A percentile compares a stretch with the other conserved stretches of the same genome.
Evolutionary conservation across 768 basidiomycete genomes (phyloP).

Genomic region (Pisolithus marmoratus): DNA sequence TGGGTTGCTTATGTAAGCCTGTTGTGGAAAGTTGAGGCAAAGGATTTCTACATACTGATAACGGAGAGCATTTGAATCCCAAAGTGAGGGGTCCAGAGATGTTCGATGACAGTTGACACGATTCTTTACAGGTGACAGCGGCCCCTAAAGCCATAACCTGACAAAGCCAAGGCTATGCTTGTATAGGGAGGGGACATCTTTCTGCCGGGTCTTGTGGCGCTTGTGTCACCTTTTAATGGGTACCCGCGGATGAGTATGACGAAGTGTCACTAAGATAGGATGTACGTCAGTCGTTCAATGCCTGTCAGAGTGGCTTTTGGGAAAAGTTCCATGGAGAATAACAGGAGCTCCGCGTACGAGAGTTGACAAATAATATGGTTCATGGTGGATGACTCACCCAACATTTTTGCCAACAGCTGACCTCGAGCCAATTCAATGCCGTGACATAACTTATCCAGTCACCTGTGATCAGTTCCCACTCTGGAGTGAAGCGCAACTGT

Average conservation of each 20-base stretch:
- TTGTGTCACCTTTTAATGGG: too few species aligned
- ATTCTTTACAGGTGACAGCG: not conserved
- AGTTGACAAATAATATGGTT: too few species aligned
- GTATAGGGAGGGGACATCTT: not conserved
- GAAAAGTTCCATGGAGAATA: too few species aligned
- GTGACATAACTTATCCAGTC: not conserved
- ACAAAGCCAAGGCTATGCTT: not conserved
- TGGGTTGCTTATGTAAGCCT: too few species aligned
- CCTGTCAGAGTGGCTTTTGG: too few species aligned
- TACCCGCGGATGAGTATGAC: not conserved
- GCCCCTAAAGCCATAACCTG: not conserved
- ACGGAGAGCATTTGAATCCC: not conserved
- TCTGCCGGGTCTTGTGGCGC: not conserved
- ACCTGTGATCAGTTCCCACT: not conserved
- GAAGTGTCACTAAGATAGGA: not conserved
- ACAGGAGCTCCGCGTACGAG: too few species aligned
- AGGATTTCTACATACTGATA: too few species aligned
- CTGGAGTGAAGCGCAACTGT: not conserved
- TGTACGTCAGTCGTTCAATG: too few species aligned
- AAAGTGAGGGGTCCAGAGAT: not conserved
- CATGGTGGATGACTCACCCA: too few species aligned
- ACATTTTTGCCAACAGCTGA: too few species aligned
- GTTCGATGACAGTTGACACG: not conserved
- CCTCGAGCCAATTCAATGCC: too few species aligned
- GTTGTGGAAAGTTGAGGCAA: too few species aligned